Evolutionary conservation across 2,329 filamentous ascomycete genomes (phyloP).

Genomic region (Pseudopyrenochaeta lycopersici): DNA sequence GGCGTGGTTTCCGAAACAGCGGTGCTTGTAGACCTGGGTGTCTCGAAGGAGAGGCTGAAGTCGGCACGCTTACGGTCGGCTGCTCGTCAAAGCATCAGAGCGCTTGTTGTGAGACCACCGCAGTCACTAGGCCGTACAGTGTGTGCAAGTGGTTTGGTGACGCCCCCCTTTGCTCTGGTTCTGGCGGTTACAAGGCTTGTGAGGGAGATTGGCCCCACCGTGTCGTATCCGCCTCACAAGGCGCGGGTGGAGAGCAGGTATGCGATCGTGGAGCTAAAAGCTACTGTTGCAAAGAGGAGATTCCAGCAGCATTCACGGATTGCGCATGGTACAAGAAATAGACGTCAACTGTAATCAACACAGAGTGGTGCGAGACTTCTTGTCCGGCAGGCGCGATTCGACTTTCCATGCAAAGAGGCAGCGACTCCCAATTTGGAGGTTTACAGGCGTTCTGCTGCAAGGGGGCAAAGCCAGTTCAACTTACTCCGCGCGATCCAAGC

Average conservation of each 20-base stretch:
- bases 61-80: background rate
- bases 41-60: background rate
- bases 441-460: no score
- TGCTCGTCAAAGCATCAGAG: background rate
- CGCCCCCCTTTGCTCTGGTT: no score
- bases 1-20: background rate
- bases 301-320: background rate
- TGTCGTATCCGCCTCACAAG: background rate
- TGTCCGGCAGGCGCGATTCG: no score
- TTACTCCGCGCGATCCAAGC: no score
- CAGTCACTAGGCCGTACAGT: background rate
- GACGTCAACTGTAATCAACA: no score
- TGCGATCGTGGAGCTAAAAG: no score
- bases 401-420: no score
- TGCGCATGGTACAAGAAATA: no score
- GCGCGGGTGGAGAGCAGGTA: background rate
- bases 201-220: background rate
- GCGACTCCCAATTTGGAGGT: no score
- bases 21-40: background rate
- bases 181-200: background rate
- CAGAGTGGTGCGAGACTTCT: no score
- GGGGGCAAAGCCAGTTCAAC: no score
- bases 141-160: background rate
- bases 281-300: constrained; percentile 1
- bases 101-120: background rate